phyloP scores from a whole-genome alignment of 495 filamentous ascomycete species.

The Lasiosphaeriaceae sp. region DNA sequence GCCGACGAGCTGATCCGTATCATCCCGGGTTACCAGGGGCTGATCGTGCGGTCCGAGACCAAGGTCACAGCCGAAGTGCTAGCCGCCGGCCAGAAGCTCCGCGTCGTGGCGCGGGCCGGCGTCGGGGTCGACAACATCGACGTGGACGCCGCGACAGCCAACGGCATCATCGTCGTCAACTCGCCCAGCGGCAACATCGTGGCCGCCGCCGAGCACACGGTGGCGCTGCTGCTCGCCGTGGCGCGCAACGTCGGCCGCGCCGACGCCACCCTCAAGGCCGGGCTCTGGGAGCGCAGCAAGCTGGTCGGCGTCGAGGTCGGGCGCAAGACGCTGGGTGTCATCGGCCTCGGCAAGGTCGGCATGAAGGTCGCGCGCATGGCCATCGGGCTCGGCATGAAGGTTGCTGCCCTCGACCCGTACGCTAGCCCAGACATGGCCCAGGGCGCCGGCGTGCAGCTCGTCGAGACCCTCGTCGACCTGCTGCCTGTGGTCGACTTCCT shows the following conservation, averaged over 20 bases:
- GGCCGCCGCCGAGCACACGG: conserved; percentile 66
- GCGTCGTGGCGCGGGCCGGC: conserved; percentile 70
- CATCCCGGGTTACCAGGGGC: conserved; percentile 61
- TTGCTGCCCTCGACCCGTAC: conserved; percentile 65
- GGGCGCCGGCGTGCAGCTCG: conserved; percentile 53
- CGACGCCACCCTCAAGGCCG: conserved; percentile 54
- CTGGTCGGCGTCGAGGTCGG: conserved; percentile 68
- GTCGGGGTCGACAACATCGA: conserved; percentile 78
- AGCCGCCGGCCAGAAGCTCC: conserved; percentile 53
- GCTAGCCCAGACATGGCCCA: conserved; percentile 57
- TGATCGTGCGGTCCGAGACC: conserved; percentile 70
- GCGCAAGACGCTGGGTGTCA: conserved; percentile 62
- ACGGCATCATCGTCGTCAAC: conserved; percentile 69
- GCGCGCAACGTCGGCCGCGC: conserved; percentile 62
- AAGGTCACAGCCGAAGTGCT: conserved; percentile 62
- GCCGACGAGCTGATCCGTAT: conserved; percentile 52
- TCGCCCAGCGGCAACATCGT: conserved; percentile 65
- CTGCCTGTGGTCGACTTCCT: conserved; percentile 63
- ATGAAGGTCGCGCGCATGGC: conserved; percentile 67
- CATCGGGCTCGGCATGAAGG: conserved; percentile 64
- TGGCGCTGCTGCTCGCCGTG: conserved; percentile 62
- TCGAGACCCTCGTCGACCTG: conserved; percentile 50
- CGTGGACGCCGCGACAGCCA: conserved; percentile 58
- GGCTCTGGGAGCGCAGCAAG: conserved; percentile 65
- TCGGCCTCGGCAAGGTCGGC: conserved; percentile 71